Evolutionary conservation across 1,284 basidiomycete genomes (phyloP), one percentile per base, ranked within the genome.

Genomic region (Trametes hirsuta): DNA sequence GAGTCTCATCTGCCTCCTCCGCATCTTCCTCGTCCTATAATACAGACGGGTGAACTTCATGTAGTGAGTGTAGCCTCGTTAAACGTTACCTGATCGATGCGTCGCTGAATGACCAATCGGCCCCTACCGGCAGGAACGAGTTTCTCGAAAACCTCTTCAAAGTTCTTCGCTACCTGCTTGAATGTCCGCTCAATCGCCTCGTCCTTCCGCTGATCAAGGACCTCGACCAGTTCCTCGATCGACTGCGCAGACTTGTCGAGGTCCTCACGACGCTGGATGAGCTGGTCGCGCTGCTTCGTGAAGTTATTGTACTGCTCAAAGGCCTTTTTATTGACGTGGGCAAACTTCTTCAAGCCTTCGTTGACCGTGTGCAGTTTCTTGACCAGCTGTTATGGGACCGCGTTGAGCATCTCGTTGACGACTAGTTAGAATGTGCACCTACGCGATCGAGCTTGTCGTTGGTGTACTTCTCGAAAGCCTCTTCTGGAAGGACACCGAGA

Each of bases 301-400:
- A 99, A 99, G 72, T 93, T 96, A 75, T 86, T 94, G 80, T 97
- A 98, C 75, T 98, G 95, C 75, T 99, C 97, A 71, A 98, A 97
- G 1, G 97, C 97, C 75, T 98, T 98, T 81, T 99, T 99, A 83
- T 99, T 99, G 66, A 99, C 97, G 72, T 98, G 96, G 0, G 94
- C 91, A 70, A 95, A 99, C 75, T 96, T 96, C 75, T 97, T 98
- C 64, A 99, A 80, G 34, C 87, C 86, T 69, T 98, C 95, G 70
- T 98, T 96, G 65, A 95, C 89, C 24, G 84, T 84, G 70, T 97
- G 95, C 39, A 99, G 82, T 65, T 90, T 91, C 78, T 94, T 96
- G 67, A 97, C 85, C 40, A 99, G 83, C 93, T 97, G 68, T 18
- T 59, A 4, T 4, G 1, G 18, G 11, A n/a, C 10, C 22, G 6